phyloP scores from a whole-genome alignment of 2,329 filamentous ascomycete species.

The Septoria linicola region DNA sequence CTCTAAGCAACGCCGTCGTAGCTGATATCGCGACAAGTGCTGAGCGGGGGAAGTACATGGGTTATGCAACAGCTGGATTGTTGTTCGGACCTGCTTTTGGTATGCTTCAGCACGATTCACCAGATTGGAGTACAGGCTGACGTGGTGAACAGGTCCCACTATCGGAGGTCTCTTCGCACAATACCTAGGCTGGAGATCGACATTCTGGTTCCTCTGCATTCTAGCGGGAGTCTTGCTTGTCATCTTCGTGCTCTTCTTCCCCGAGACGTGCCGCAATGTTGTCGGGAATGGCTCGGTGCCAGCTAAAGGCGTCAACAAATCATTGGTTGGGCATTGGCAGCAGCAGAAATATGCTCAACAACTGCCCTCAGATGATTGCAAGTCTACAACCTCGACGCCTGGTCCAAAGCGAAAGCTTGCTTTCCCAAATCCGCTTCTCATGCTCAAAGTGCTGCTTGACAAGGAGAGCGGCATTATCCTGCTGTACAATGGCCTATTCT shows the following conservation, averaged over 20 bases:
- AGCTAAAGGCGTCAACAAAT: slow-evolving; percentile 30
- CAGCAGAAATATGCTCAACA: slow-evolving; percentile 21
- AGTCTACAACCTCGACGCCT: slow-evolving; percentile 5
- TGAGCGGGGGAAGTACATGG: slow-evolving; percentile 43
- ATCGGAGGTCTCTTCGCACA: slow-evolving; percentile 37
- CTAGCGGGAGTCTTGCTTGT: slow-evolving; percentile 39
- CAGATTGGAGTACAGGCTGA: neutral
- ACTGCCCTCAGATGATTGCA: slow-evolving; percentile 12
- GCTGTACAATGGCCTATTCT: slow-evolving; percentile 38
- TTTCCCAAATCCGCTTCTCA: slow-evolving; percentile 44
- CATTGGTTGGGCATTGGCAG: slow-evolving; percentile 31
- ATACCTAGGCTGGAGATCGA: slow-evolving; percentile 39
- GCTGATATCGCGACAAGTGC: slow-evolving; percentile 40
- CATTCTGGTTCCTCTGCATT: slow-evolving; percentile 48
- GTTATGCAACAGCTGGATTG: slow-evolving; percentile 33
- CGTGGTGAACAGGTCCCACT: slow-evolving; percentile 13
- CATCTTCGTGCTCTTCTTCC: slow-evolving; percentile 35
- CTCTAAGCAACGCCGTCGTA: slow-evolving; percentile 38
- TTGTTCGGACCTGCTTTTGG: slow-evolving; percentile 26
- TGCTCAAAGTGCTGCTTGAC: slow-evolving; percentile 41
- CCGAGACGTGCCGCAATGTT: slow-evolving; percentile 44
- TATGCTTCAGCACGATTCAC: neutral
- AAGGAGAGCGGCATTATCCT: slow-evolving; percentile 27
- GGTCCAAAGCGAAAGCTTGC: slow-evolving; percentile 13
- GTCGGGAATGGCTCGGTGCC: slow-evolving; percentile 42